Conservation (phyloP, 345 rosid genomes). For the Triadica sebifera region DNA sequence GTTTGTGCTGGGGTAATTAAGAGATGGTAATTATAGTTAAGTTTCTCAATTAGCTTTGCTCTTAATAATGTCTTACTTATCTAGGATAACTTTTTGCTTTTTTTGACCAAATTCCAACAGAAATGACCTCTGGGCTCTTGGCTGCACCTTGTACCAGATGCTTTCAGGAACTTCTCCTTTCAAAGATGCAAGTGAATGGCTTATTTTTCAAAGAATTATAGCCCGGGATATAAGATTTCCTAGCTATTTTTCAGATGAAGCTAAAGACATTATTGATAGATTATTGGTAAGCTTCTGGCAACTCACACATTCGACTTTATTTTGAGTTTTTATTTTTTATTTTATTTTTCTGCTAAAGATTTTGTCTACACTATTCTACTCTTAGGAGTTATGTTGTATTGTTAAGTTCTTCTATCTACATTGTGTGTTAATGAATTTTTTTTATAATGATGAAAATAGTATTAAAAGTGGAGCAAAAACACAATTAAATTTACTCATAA, state of each 20-base stretch:
- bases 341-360: too few species aligned
- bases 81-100: slow-evolving; percentile 29
- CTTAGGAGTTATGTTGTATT: neutral
- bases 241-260: slow-evolving; percentile 80
- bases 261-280: slow-evolving; percentile 76
- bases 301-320: slow-evolving; percentile 6
- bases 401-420: neutral
- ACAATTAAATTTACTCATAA: neutral
- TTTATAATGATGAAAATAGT: neutral
- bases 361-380: neutral
- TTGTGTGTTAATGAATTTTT: neutral
- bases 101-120: slow-evolving; percentile 56
- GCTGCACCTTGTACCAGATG: slow-evolving; percentile 99
- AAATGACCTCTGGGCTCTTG: slow-evolving; percentile 98
- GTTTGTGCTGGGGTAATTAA: neutral
- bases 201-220: slow-evolving; percentile 89
- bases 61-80: slow-evolving; percentile 5
- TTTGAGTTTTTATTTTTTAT: neutral
- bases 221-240: slow-evolving; percentile 94
- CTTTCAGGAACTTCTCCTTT: slow-evolving; percentile 99
- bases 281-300: slow-evolving; percentile 61
- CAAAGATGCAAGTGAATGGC: slow-evolving; percentile 98
- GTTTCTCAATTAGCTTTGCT: slow-evolving; percentile 19
- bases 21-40: neutral
- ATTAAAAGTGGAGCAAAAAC: neutral